Evolutionary conservation across 2,329 filamentous ascomycete species (phyloP).

Genomic region (Verticillium zaregamsianum): DNA sequence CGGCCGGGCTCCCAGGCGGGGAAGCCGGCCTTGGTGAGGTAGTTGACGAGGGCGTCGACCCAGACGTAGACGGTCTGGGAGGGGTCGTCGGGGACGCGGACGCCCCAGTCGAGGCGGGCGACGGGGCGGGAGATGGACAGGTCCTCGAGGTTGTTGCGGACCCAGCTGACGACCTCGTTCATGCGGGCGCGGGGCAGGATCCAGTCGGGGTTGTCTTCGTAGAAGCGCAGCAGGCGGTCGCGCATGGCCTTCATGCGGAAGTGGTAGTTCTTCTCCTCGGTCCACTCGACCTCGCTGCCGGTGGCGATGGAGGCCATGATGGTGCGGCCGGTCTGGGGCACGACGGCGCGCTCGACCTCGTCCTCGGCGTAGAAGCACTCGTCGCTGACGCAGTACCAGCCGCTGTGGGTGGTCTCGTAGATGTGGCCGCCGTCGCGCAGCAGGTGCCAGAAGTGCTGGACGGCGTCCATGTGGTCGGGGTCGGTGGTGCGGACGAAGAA

Average conservation of each 20-base stretch:
- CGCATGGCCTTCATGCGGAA: conserved; percentile 83
- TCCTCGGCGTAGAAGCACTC: conserved; percentile 90
- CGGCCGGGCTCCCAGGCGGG: conserved; percentile 65
- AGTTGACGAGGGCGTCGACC: conserved; percentile 90
- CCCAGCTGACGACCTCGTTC: conserved; percentile 73
- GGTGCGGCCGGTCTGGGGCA: conserved; percentile 77
- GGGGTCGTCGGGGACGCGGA: conserved; percentile 78
- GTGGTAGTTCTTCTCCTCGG: conserved; percentile 89
- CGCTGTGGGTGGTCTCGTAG: conserved; percentile 81
- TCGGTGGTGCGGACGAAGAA: conserved; percentile 94
- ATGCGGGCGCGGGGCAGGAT: conserved; percentile 70
- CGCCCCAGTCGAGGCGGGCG: conserved; percentile 78
- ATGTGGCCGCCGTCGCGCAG: conserved; percentile 72
- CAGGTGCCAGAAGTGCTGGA: conserved; percentile 84
- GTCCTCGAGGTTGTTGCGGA: conserved; percentile 75
- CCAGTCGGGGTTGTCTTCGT: conserved; percentile 71
- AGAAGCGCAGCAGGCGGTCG: conserved; percentile 75
- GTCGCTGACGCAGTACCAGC: conserved; percentile 96
- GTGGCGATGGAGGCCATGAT: conserved; percentile 82
- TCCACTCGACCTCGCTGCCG: conserved; percentile 91
- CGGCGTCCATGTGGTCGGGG: conserved; percentile 72
- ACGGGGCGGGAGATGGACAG: conserved; percentile 83
- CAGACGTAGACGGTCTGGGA: conserved; percentile 96
- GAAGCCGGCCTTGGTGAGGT: conserved; percentile 80
- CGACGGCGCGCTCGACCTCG: conserved; percentile 67